Conservation (phyloP, 805 yeast genomes). For the Yueomyces sinensis region DNA sequence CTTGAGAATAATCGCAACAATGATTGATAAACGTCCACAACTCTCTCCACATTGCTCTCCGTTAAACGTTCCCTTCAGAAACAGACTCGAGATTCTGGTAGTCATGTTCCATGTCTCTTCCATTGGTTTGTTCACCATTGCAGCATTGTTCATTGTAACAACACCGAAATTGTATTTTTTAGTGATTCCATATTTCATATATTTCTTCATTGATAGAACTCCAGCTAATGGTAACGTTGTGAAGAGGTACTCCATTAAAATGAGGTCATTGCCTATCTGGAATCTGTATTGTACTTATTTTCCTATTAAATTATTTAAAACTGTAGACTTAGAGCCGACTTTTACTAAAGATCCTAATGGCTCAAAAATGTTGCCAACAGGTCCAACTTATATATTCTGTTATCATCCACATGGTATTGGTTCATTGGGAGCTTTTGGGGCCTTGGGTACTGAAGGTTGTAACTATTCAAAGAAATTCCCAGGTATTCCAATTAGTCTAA, state of each 20-base stretch:
- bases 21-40: no score
- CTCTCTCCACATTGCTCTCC: no score
- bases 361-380: constrained; percentile 26
- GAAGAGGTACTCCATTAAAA: constrained; percentile 39
- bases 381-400: constrained; percentile 77
- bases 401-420: constrained; percentile 96
- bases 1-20: no score
- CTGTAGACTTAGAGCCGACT: constrained; percentile 63
- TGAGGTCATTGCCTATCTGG: constrained; percentile 52
- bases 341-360: constrained; percentile 24
- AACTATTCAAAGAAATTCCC: constrained; percentile 60
- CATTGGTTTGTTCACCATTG: constrained; percentile 36
- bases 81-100: constrained; percentile 53
- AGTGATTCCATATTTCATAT: constrained; percentile 49
- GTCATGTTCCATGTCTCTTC: constrained; percentile 65
- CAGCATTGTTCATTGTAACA: constrained; percentile 46
- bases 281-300: constrained; percentile 63
- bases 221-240: constrained; percentile 64
- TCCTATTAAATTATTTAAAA: constrained; percentile 61
- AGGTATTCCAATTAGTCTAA: constrained; percentile 63
- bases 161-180: constrained; percentile 56
- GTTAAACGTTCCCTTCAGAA: constrained; percentile 36
- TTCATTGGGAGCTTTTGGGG: constrained; percentile 81
- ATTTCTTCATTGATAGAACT: constrained; percentile 46
- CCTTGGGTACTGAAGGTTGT: constrained; percentile 72